phyloP scores from a whole-genome alignment of 2,329 filamentous ascomycete species.

The Aspergillus sp. region DNA sequence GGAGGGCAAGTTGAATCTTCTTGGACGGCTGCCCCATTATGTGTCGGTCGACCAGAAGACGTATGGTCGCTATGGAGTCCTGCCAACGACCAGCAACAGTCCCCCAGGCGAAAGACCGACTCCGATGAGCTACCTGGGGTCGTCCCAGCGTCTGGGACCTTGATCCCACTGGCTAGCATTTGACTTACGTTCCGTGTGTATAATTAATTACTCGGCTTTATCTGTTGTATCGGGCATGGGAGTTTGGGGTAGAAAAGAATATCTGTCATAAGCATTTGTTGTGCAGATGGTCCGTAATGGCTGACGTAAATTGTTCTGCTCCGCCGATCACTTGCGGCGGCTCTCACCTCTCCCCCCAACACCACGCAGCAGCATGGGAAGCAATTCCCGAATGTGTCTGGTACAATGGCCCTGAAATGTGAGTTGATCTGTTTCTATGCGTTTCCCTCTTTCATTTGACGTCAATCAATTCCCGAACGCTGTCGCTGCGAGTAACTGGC shows the following conservation, averaged over 20 bases:
- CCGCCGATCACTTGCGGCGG: not conserved
- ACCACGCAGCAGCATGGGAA: conserved; percentile 19
- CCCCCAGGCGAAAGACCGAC: conserved; percentile 30
- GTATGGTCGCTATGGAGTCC: conserved; percentile 84
- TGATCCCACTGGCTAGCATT: not conserved
- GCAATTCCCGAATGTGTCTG: conserved; percentile 24
- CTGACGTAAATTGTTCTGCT: conserved; percentile 27
- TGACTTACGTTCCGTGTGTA: conserved; percentile 27
- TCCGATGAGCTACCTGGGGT: conserved; percentile 60
- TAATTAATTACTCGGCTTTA: conserved; percentile 21
- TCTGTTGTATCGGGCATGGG: conserved; percentile 8
- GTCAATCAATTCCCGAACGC: conserved; percentile 1
- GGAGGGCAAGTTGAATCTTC: conserved; percentile 80
- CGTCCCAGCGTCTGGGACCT: conserved; percentile 66
- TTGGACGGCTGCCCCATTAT: conserved; percentile 83
- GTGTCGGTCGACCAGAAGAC: conserved; percentile 95
- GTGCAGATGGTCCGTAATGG: conserved; percentile 30
- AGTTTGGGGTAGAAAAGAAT: conserved; percentile 2
- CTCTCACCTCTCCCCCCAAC: conserved; percentile 1
- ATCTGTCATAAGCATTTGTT: conserved; percentile 4
- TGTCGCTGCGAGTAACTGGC: conserved; percentile 2
- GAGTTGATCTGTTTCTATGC: conserved; percentile 16
- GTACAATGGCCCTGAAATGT: conserved; percentile 42
- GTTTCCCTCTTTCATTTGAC: not conserved
- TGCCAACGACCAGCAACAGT: conserved; percentile 58